Evolutionary conservation across 495 filamentous ascomycete species (phyloP).

Genomic region (Tirmania nivea): DNA sequence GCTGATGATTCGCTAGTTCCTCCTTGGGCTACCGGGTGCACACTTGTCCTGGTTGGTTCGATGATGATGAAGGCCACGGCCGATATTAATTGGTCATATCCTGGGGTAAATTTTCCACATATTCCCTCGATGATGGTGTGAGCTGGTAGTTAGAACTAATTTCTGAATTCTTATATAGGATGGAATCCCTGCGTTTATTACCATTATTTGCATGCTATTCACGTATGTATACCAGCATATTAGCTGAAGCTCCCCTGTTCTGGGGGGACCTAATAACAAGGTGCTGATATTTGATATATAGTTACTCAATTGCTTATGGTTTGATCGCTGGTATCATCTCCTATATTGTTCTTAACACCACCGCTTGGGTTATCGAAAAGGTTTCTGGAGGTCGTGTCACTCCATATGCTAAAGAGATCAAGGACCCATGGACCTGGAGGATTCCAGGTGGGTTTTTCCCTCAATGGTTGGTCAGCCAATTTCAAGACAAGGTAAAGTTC

Average conservation of each 20-base stretch:
- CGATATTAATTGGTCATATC: slow-evolving; percentile 69
- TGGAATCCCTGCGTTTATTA: slow-evolving; percentile 57
- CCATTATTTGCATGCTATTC: slow-evolving; percentile 68
- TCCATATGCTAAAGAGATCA: slow-evolving; percentile 46
- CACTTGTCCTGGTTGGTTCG: slow-evolving; percentile 56
- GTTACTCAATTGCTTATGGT: slow-evolving; percentile 47
- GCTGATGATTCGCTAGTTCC: slow-evolving; percentile 25
- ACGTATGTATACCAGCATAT: slow-evolving; percentile 28
- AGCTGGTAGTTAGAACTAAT: slow-evolving; percentile 22
- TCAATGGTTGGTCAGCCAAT: slow-evolving; percentile 40
- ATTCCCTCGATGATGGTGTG: not conserved
- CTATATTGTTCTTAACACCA: slow-evolving; percentile 46
- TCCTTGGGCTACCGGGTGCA: slow-evolving; percentile 64
- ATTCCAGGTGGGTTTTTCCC: slow-evolving; percentile 47
- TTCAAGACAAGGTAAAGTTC: slow-evolving; percentile 44
- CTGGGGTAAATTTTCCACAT: slow-evolving; percentile 1
- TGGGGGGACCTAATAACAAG: too few species aligned
- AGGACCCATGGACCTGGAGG: slow-evolving; percentile 51
- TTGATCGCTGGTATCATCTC: slow-evolving; percentile 56
- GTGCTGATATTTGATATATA: not conserved
- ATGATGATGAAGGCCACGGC: slow-evolving; percentile 55
- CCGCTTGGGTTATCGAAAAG: slow-evolving; percentile 42
- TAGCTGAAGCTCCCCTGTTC: not conserved
- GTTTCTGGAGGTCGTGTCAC: slow-evolving; percentile 43
- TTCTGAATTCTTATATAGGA: slow-evolving; percentile 26